Evolutionary conservation across 768 basidiomycete species (phyloP), one percentile per base, ranked within the genome.

Genomic region (Lactarius akahatsu): DNA sequence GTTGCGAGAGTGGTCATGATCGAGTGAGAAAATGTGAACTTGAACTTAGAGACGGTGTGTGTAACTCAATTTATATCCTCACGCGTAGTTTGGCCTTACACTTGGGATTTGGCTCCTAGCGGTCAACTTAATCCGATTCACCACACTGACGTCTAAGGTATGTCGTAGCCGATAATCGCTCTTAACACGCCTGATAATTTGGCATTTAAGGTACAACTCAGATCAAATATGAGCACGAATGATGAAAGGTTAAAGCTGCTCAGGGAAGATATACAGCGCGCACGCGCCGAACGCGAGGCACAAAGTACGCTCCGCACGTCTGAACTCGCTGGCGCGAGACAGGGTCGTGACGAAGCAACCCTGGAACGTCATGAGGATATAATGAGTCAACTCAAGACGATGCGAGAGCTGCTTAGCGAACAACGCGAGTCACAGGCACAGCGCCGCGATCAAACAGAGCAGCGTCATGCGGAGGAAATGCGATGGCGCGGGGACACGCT

Each of bases 1-100:
- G 65, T n/a, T 11, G 43, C 28, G 47, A 64, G 61, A 40, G 15
- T 66, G 50, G 68, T 61, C 70, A 71, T 69, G 58, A 41, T 30
- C 15, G 57, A 57, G 59, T 16, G 56, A 55, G 62, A 23, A 59
- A 52, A 45, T 16, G 38, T 43, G 66, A 54, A 57, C 34, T 30
- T 7, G 34, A 32, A 6, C 32, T 20, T 32, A 41, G 16, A 18
- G 28, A 26, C 4, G 26, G 1, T 4, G 23, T 7, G 36, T 38
- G 10, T 11, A 6, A 9, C 16, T 30, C 16, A 28, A 60, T 60
- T 65, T 65, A 65, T 55, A 55, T 34, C 18, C 32, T 38, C 65
- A 67, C 67, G 60, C 41, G 6, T 18, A 6, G 5, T 15, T n/a
- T 23, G 67, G 28, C 32, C 28, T 59, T 10, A 34, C 13, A 23